These are phyloP conservation scores for Phialemonium atrogriseum DNA, from an alignment of 2,329 filamentous ascomycete species.

Conservation along the genomic window DNA sequence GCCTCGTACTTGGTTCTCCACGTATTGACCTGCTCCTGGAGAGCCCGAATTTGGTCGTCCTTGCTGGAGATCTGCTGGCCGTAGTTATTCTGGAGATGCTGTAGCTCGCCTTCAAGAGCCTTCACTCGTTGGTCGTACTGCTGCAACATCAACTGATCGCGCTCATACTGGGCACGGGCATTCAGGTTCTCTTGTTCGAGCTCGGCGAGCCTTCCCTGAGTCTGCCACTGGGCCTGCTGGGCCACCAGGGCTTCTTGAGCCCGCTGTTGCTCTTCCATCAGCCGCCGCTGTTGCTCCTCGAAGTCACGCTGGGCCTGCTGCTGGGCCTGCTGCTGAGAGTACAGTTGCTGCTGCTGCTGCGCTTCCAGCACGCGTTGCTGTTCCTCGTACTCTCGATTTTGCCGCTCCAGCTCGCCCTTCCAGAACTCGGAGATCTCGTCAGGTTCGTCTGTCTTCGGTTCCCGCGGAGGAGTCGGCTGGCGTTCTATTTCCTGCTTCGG, in stretches of 20 bases:
- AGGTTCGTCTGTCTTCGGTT: conserved; percentile 67
- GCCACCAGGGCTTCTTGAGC: conserved; percentile 84
- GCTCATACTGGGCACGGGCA: conserved; percentile 89
- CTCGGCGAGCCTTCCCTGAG: conserved; percentile 90
- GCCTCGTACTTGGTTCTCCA: conserved; percentile 98
- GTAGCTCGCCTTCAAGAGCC: conserved; percentile 78
- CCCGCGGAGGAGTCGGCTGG: conserved; percentile 60
- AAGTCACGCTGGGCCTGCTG: conserved; percentile 89
- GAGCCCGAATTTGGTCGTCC: conserved; percentile 84
- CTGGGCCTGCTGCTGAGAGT: conserved; percentile 73
- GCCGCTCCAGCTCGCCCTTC: conserved; percentile 84
- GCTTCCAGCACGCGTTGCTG: conserved; percentile 85
- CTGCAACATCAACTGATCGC: conserved; percentile 93
- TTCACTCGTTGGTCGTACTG: conserved; percentile 96
- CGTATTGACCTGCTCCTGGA: conserved; percentile 96
- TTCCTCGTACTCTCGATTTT: conserved; percentile 91
- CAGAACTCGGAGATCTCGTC: conserved; percentile 97
- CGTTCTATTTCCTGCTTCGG: conserved; percentile 67
- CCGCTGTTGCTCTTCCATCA: conserved; percentile 81
- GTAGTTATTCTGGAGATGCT: conserved; percentile 73
- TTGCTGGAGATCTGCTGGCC: conserved; percentile 81
- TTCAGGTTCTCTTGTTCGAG: conserved; percentile 92
- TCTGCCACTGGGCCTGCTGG: conserved; percentile 88
- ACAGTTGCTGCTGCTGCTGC: conserved; percentile 73
- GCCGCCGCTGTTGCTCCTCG: conserved; percentile 82